Conservation (phyloP, 108 stramenopile species). For the Pseudonitzschia pungens region DNA sequence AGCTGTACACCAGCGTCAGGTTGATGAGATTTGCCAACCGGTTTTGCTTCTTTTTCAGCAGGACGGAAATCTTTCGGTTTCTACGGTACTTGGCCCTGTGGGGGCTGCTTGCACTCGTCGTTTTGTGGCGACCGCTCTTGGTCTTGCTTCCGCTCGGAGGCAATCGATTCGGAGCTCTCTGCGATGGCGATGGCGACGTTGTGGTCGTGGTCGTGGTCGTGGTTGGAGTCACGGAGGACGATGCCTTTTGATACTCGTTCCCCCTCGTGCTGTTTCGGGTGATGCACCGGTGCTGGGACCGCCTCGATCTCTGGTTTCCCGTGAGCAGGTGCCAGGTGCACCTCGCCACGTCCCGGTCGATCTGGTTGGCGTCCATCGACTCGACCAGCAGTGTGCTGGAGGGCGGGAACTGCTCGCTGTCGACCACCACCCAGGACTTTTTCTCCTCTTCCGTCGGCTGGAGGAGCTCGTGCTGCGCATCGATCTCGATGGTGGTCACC, state of each 20-base stretch:
- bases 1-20: constrained; percentile 58
- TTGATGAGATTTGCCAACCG: constrained; percentile 81
- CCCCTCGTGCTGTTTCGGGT: background rate
- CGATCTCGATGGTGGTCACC: constrained; percentile 28
- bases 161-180: too few relatives aligned
- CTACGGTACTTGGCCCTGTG: background rate
- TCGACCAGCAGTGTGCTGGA: constrained; percentile 20
- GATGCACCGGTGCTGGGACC: constrained; percentile 45
- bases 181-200: background rate
- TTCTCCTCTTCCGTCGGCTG: background rate
- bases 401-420: background rate
- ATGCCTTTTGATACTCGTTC: background rate
- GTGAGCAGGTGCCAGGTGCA: constrained; percentile 86
- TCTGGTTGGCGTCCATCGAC: constrained; percentile 70
- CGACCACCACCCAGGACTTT: background rate
- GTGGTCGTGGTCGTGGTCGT: constrained; percentile 2
- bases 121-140: background rate
- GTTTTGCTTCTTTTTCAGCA: constrained; percentile 69
- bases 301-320: constrained; percentile 58
- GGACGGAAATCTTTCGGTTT: constrained; percentile 24
- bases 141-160: too few relatives aligned
- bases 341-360: constrained; percentile 71
- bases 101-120: background rate
- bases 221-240: too few relatives aligned
- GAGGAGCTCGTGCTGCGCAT: constrained; percentile 10